These are phyloP conservation scores for Neoascochyta sp. DNA, from an alignment of 2,329 filamentous ascomycete species.

Conservation along the genomic window DNA sequence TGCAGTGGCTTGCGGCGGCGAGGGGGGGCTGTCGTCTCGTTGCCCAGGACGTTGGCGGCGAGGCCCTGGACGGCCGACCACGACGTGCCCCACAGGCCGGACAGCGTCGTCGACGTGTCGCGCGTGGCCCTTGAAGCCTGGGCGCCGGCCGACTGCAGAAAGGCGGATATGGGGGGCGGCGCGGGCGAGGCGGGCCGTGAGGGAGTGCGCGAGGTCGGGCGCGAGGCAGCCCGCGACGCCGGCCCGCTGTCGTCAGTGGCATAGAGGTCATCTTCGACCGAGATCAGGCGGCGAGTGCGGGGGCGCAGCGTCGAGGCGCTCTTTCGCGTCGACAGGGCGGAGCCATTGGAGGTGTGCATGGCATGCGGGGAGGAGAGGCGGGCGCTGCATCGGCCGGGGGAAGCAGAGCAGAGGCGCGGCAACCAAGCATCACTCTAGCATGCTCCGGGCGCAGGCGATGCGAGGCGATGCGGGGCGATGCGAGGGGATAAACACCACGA, in stretches of 20 bases:
- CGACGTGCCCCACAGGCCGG: conserved; percentile 47
- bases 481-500: no score
- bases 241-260: conserved; percentile 28
- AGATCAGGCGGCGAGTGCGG: conserved; percentile 47
- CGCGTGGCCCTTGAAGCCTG: conserved; percentile 20
- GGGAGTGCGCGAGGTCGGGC: conserved; percentile 37
- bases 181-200: conserved; percentile 32
- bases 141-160: conserved; percentile 19
- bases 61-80: conserved; percentile 50
- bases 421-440: conserved; percentile 28
- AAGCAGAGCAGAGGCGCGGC: conserved; percentile 6
- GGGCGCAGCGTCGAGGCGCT: conserved; percentile 47
- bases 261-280: conserved; percentile 46
- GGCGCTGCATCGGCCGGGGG: conserved; percentile 39
- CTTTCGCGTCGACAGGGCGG: conserved; percentile 36
- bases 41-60: conserved; percentile 48
- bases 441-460: conserved; percentile 11
- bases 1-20: conserved; percentile 32
- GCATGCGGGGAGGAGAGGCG: conserved; percentile 30
- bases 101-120: conserved; percentile 32
- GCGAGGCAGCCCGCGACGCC: conserved; percentile 41
- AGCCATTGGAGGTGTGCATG: conserved; percentile 42
- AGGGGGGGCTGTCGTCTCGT: conserved; percentile 24
- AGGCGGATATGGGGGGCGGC: conserved; percentile 25
- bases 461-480: no score